Evolutionary conservation across 495 filamentous ascomycete genomes (phyloP).

Genomic region (Penicillium coprophilum): DNA sequence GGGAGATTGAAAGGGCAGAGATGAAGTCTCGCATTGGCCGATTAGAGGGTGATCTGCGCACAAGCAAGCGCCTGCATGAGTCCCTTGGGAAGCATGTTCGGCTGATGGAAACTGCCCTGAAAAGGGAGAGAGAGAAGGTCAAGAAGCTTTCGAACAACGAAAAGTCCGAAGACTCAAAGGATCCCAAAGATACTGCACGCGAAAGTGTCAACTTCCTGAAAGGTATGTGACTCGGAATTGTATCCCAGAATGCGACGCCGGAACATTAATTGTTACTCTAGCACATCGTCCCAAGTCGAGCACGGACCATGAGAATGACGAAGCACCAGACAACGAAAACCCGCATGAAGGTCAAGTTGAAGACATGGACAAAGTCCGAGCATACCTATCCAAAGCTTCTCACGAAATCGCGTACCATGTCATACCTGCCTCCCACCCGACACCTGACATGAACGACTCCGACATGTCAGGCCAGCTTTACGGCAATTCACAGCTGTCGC

Average conservation of each 20-base stretch:
- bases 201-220: conserved; percentile 44
- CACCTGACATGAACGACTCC: conserved; percentile 45
- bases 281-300: conserved; percentile 42
- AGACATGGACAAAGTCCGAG: conserved; percentile 51
- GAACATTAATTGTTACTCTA: conserved; percentile 15
- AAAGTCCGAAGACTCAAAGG: conserved; percentile 44
- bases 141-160: conserved; percentile 49
- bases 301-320: conserved; percentile 37
- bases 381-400: conserved; percentile 55
- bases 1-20: conserved; percentile 98
- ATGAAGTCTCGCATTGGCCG: conserved; percentile 99
- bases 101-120: conserved; percentile 87
- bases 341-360: conserved; percentile 59
- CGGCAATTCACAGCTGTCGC: conserved; percentile 46
- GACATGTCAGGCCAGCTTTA: conserved; percentile 50
- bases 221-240: conserved; percentile 26
- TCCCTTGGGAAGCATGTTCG: conserved; percentile 83
- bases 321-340: conserved; percentile 50
- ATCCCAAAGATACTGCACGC: conserved; percentile 46
- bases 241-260: background rate
- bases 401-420: conserved; percentile 57
- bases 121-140: conserved; percentile 63
- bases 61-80: conserved; percentile 82
- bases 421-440: conserved; percentile 49
- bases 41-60: conserved; percentile 83